Percentiles rank a stretch among this genome's conserved stretches.
Evolutionary conservation across 257 asterid genomes (phyloP).

Genomic region (Solanum commersonii): DNA sequence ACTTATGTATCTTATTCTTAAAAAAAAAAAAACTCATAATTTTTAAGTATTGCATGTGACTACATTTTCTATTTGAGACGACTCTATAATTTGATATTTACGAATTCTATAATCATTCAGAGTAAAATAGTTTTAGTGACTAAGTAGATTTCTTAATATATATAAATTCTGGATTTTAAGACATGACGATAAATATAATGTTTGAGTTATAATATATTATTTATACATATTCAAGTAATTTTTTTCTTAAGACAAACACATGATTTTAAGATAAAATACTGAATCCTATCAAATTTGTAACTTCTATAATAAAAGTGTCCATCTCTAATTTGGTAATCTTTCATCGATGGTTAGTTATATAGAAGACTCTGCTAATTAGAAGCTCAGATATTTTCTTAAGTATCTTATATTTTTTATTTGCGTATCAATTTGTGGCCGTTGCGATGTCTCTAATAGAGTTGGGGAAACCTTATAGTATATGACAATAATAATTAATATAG

Average conservation of each 20-base stretch:
- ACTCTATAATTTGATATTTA: neutral
- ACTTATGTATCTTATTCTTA: neutral
- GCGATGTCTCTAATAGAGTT: neutral
- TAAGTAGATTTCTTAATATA: neutral
- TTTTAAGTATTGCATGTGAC: neutral
- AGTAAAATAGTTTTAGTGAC: too few relatives aligned
- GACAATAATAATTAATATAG: neutral
- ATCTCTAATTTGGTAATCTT: neutral
- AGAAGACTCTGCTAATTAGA: neutral
- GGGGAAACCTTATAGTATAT: neutral
- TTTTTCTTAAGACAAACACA: neutral
- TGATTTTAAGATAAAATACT: neutral
- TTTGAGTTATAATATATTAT: neutral
- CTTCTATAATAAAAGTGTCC: too few relatives aligned
- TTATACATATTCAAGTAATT: neutral
- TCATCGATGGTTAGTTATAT: neutral
- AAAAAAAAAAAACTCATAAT: neutral
- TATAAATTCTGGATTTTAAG: neutral
- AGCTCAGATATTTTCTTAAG: neutral
- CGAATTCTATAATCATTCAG: rapidly evolving
- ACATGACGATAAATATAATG: neutral
- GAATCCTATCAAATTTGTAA: neutral
- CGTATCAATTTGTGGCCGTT: neutral
- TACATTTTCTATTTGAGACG: neutral
- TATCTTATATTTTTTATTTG: neutral